Evolutionary conservation across 306 rosid genomes (phyloP).

Genomic region (Cucurbita maxima): DNA sequence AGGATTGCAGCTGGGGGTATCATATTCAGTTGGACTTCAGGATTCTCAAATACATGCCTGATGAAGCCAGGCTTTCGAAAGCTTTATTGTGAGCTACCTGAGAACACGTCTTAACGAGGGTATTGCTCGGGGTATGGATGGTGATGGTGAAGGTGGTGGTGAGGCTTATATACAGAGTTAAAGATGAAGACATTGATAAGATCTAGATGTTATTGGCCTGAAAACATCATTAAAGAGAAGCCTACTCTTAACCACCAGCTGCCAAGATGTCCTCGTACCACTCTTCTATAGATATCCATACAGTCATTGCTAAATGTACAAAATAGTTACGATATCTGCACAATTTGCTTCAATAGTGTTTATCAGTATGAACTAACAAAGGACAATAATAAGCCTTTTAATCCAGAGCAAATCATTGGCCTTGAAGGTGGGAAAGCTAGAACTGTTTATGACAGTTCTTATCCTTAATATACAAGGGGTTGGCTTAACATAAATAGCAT

Average conservation of each 20-base stretch:
- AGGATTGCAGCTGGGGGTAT: conserved; percentile 43
- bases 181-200: conserved; percentile 35
- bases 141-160: conserved; percentile 23
- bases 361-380: background rate
- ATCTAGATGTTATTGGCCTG: conserved; percentile 5
- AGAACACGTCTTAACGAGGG: conserved; percentile 30
- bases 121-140: conserved; percentile 21
- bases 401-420: background rate
- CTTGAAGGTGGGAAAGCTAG: background rate
- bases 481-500: background rate
- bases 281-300: background rate
- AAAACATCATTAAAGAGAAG: background rate
- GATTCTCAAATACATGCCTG: conserved; percentile 43
- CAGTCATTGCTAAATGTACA: background rate
- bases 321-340: background rate
- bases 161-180: conserved; percentile 27
- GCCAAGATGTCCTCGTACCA: background rate
- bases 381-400: background rate
- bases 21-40: conserved; percentile 29
- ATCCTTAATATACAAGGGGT: background rate
- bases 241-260: background rate
- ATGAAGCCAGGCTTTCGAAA: conserved; percentile 38
- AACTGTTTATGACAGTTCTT: background rate
- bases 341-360: background rate
- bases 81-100: conserved; percentile 35